Conservation (phyloP, 495 filamentous ascomycete genomes). For the Aspergillus cristatus region DNA sequence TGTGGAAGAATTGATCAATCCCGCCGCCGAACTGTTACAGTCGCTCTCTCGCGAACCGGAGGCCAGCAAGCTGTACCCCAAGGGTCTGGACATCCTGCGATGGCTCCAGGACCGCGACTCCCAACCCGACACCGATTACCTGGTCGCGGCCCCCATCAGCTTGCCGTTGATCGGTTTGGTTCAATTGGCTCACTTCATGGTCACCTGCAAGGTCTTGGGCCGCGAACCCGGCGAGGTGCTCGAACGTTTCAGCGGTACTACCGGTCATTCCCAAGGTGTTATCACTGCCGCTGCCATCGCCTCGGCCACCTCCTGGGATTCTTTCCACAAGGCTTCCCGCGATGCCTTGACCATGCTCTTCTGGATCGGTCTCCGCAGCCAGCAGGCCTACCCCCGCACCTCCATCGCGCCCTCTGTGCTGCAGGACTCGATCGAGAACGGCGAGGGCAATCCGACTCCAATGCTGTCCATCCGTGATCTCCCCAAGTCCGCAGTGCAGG, state of each 20-base stretch:
- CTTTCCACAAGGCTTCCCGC: slow-evolving; percentile 66
- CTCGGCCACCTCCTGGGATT: slow-evolving; percentile 79
- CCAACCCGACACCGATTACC: slow-evolving; percentile 89
- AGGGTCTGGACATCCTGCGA: slow-evolving; percentile 85
- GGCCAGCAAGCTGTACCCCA: slow-evolving; percentile 89
- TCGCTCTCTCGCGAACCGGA: slow-evolving; percentile 74
- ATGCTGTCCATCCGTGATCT: slow-evolving; percentile 98
- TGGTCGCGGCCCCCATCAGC: slow-evolving; percentile 94
- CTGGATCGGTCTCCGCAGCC: slow-evolving; percentile 98
- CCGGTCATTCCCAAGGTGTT: slow-evolving; percentile 94
- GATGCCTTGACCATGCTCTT: slow-evolving; percentile 89
- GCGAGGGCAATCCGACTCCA: slow-evolving; percentile 87
- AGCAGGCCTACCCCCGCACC: slow-evolving; percentile 92
- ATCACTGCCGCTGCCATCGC: slow-evolving; percentile 90
- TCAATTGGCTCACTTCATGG: slow-evolving; percentile 86
- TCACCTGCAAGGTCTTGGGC: slow-evolving; percentile 84
- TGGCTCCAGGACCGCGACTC: slow-evolving; percentile 83
- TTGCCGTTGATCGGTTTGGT: slow-evolving; percentile 93
- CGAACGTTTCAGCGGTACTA: slow-evolving; percentile 73
- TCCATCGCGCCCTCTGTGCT: slow-evolving; percentile 84
- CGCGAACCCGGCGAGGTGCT: slow-evolving; percentile 77
- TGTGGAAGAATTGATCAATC: slow-evolving; percentile 70
- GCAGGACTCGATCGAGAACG: slow-evolving; percentile 90
- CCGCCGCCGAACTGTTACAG: slow-evolving; percentile 74
- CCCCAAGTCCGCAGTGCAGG: slow-evolving; percentile 71